Conservation (phyloP, 148 eudicot species). For the Amaranthus cruentus region DNA sequence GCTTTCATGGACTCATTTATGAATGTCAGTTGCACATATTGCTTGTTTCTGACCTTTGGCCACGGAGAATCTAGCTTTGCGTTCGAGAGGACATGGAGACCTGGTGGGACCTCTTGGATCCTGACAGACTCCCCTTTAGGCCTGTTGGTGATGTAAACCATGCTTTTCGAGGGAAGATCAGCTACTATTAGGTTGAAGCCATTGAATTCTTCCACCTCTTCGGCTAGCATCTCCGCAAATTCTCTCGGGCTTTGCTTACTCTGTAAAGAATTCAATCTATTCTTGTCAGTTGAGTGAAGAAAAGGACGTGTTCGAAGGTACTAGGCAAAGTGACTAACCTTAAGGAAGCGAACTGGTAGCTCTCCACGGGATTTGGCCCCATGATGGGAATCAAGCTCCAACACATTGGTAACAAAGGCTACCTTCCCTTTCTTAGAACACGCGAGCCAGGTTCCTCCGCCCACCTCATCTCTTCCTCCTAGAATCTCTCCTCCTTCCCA, state of each 20-base stretch:
- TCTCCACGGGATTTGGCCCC: conserved; percentile 70
- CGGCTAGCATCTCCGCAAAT: conserved; percentile 47
- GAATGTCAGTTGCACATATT: background rate
- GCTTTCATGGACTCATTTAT: background rate
- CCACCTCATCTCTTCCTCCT: conserved; percentile 70
- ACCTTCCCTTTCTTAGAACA: conserved; percentile 50
- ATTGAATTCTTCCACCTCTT: conserved; percentile 54
- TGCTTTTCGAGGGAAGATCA: conserved; percentile 46
- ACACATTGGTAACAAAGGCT: conserved; percentile 68
- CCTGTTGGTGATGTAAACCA: conserved; percentile 68
- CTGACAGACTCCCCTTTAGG: conserved; percentile 39
- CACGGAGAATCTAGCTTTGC: conserved; percentile 65
- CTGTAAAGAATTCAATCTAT: conserved; percentile 27
- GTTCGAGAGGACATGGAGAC: conserved; percentile 66
- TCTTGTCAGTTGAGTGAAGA: background rate
- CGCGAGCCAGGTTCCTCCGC: conserved; percentile 79
- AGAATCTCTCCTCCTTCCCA: conserved; percentile 74
- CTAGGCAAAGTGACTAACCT: conserved; percentile 28
- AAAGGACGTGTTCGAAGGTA: background rate
- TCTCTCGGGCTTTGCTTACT: conserved; percentile 49
- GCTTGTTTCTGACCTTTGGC: conserved; percentile 48
- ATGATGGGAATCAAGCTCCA: conserved; percentile 52
- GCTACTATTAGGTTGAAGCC: conserved; percentile 66
- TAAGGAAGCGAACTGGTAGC: conserved; percentile 52
- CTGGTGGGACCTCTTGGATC: conserved; percentile 50